These are phyloP conservation scores for Xerophyta viscosa DNA, from an alignment of 106 monocot species.

Conservation along the genomic window DNA sequence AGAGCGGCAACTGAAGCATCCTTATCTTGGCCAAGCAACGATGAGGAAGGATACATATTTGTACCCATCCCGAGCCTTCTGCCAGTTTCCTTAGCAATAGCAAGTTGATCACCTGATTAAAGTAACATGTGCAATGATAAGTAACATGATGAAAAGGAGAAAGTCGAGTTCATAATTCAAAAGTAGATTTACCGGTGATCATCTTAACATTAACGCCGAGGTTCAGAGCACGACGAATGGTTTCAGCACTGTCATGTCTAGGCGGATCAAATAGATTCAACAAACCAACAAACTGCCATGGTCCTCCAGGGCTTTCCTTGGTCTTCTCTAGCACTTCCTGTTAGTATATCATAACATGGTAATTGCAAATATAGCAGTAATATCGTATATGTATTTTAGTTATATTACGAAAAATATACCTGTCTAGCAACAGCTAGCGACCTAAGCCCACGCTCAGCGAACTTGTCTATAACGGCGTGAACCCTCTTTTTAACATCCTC, in stretches of 20 bases:
- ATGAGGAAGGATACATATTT: constrained; percentile 56
- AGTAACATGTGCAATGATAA: background rate
- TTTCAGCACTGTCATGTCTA: constrained; percentile 96
- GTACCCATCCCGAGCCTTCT: constrained; percentile 54
- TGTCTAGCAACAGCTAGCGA: constrained; percentile 57
- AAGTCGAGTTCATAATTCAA: background rate
- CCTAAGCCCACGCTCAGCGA: constrained; percentile 71
- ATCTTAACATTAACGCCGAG: constrained; percentile 99
- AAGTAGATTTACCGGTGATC: constrained; percentile 67
- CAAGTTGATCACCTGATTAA: constrained; percentile 41
- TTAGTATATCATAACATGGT: too few species aligned
- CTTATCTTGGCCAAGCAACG: constrained; percentile 46
- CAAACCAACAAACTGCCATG: constrained; percentile 92
- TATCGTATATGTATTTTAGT: background rate
- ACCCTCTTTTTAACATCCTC: constrained; percentile 61
- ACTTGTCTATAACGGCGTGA: constrained; percentile 62
- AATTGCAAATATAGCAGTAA: background rate
- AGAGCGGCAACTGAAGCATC: constrained; percentile 33
- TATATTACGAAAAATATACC: constrained; percentile 14
- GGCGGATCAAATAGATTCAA: constrained; percentile 96
- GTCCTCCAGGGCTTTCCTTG: constrained; percentile 71
- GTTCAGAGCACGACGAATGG: constrained; percentile 85
- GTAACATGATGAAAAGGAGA: background rate
- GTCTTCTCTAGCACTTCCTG: constrained; percentile 92
- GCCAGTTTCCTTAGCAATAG: constrained; percentile 53